Evolutionary conservation across 2,329 filamentous ascomycete species (phyloP), one percentile per base, ranked within the genome.

Genomic region (Fusarium miscanthi): DNA sequence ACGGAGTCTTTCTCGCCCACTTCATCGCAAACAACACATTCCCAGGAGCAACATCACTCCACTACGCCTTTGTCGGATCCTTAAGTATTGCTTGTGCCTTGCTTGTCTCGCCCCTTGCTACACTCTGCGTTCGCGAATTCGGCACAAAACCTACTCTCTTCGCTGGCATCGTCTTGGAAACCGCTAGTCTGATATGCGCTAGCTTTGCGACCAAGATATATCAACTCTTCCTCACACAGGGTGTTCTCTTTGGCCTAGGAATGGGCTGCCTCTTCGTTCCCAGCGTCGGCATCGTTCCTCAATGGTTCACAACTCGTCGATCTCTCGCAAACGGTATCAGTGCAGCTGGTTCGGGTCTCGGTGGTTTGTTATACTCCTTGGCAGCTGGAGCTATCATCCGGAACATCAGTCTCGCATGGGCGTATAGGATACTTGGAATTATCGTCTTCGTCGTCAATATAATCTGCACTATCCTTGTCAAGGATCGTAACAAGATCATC

Each of bases 201-300:
- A 92, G 90, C 19, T 94, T 94, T 74, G 88, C 91, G 1, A 83
- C 79, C 21, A 77, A 88, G 62, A 90, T 93, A 63, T 95, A 92
- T 91, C 93, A 95, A 40, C 85, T 96, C 2, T 90, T 94, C 63
- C 86, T 95, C 1, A 88, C 87, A 10, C 93, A 95, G 78, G 93
- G 93, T 8, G 77, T 95, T 6, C 88, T 90, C 59, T 95, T 95
- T 70, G 93, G 93, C n/a, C 80, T 91, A 27, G 93, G 93, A 6
- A 91, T 95, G 87, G 93, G 93, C 0, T 91, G 95, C 63, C 83
- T 92, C 14, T 95, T 94, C 78, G 92, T 92, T 1, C 88, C 89
- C 2, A 89, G 86, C 8, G 91, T 92, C 6, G 88, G 88, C 38
- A 87, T 94, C 16, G 85, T 92, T 1, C 88, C 92, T 4, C 92